Evolutionary conservation across 73 alveolate species (phyloP), one percentile per base, ranked within the genome.

Genomic region (Symbiodinium natans): DNA sequence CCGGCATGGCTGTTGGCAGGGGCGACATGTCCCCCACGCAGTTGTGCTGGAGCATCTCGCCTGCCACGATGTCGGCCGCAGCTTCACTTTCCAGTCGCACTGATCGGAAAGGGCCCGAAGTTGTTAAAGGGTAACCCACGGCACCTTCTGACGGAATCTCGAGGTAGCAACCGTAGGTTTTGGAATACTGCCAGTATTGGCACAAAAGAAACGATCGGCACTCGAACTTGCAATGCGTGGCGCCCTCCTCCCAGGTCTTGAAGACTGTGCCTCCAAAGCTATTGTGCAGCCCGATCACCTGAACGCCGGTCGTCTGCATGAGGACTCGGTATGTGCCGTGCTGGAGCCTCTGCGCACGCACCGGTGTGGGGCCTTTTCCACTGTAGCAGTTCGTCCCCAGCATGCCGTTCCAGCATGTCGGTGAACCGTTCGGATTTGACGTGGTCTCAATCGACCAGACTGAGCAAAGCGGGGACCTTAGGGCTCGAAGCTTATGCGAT

Each of bases 31-130:
- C 87, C 25, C 97, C 97, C 25, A 90, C 41, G 88, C 97, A 90
- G 89, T 90, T 90, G 88, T 90, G 97, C 89, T 90, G 97, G 36
- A 90, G 17, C 97, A 90, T 90, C 97, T 90, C 97, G n/a, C 97
- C 97, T n/a, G 97, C 97, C 36, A 90, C 88, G 31, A 90, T 27
- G 54, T 90, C 97, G 25, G 39, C 75, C 34, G 97, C 97, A 1
- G 97, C 97, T 34, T n/a, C 89, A 17, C 80, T 71, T 39, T 88
- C 43, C 97, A 40, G 54, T 19, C 38, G 41, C 52, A 90, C 97
- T 41, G 89, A 39, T 17, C 87, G 87, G 34, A 90, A 90, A 52
- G 52, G 54, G 13, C 97, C 97, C 33, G 89, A 41, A 33, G 97
- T 73, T 71, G 97, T 90, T 34, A 90, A 41, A 17, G 97, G 97